Conservation (phyloP, 176 grass and related monocot genomes). For the Saccharum spontaneum region DNA sequence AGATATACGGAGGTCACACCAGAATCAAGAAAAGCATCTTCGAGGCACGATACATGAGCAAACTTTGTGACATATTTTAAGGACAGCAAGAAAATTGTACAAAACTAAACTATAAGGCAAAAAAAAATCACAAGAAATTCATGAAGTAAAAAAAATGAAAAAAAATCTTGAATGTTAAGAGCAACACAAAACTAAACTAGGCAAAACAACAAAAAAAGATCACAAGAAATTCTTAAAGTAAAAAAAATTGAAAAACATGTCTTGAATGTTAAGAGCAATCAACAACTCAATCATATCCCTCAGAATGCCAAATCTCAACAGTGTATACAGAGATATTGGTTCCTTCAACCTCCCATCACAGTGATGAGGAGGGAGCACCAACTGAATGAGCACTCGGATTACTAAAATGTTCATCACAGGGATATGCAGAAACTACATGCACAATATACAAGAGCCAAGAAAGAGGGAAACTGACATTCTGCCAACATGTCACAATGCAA, state of each 20-base stretch:
- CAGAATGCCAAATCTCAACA: slow-evolving; percentile 61
- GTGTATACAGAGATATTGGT: slow-evolving; percentile 17
- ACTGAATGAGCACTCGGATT: slow-evolving; percentile 44
- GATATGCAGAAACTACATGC: not conserved
- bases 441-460: not conserved
- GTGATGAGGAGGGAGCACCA: slow-evolving; percentile 51
- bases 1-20: no score
- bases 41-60: not conserved
- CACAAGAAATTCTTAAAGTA: no score
- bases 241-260: no score
- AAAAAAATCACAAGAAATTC: not conserved
- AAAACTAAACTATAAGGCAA: not conserved
- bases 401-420: slow-evolving; percentile 65
- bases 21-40: no score
- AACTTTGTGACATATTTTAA: not conserved
- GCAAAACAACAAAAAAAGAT: no score
- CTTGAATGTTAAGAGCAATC: not conserved
- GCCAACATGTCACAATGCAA: not conserved
- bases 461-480: not conserved
- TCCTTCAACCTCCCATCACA: slow-evolving; percentile 45
- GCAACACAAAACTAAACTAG: no score
- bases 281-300: slow-evolving; percentile 38
- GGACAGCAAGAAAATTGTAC: not conserved
- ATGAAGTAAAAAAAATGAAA: no score
- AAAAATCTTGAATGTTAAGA: no score